These are phyloP conservation scores for Claviceps africana DNA, from an alignment of 2,329 filamentous ascomycete genomes.

Conservation along the genomic window DNA sequence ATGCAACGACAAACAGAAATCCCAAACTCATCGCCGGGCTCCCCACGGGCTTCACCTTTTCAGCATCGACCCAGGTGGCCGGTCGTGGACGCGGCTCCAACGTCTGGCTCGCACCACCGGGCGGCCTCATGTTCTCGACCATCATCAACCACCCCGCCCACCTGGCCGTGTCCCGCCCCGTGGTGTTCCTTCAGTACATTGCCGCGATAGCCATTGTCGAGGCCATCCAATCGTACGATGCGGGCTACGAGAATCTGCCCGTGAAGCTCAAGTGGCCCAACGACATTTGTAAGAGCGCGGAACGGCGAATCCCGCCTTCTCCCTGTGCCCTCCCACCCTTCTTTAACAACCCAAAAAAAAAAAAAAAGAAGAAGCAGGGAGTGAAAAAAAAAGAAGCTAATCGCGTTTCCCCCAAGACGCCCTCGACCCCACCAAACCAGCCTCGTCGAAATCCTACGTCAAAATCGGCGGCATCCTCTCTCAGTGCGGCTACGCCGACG, in stretches of 20 bases:
- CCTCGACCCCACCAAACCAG: slow-evolving; percentile 43
- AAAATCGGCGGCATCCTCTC: slow-evolving; percentile 92
- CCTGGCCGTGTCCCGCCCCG: slow-evolving; percentile 57
- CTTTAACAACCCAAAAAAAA: background rate
- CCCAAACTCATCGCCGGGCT: slow-evolving; percentile 59
- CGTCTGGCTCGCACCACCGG: slow-evolving; percentile 85
- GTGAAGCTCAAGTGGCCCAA: slow-evolving; percentile 96
- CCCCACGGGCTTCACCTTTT: slow-evolving; percentile 74
- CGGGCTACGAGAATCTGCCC: slow-evolving; percentile 59
- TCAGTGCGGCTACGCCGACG: slow-evolving; percentile 67
- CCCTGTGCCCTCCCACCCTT: no score
- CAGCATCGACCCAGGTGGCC: slow-evolving; percentile 76
- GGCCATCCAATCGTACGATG: slow-evolving; percentile 67
- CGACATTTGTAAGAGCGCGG: slow-evolving; percentile 73
- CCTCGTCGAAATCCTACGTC: slow-evolving; percentile 43
- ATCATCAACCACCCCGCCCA: slow-evolving; percentile 71
- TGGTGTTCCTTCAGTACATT: slow-evolving; percentile 90
- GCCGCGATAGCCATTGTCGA: slow-evolving; percentile 76
- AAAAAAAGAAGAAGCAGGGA: background rate
- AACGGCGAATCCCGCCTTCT: no score
- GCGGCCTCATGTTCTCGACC: slow-evolving; percentile 75
- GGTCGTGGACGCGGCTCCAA: slow-evolving; percentile 82
- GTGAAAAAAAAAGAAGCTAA: background rate
- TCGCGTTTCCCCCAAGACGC: slow-evolving; percentile 43
- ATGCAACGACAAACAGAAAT: slow-evolving; percentile 41